Evolutionary conservation across 2,329 filamentous ascomycete genomes (phyloP).

Genomic region (Penicillium sp.): DNA sequence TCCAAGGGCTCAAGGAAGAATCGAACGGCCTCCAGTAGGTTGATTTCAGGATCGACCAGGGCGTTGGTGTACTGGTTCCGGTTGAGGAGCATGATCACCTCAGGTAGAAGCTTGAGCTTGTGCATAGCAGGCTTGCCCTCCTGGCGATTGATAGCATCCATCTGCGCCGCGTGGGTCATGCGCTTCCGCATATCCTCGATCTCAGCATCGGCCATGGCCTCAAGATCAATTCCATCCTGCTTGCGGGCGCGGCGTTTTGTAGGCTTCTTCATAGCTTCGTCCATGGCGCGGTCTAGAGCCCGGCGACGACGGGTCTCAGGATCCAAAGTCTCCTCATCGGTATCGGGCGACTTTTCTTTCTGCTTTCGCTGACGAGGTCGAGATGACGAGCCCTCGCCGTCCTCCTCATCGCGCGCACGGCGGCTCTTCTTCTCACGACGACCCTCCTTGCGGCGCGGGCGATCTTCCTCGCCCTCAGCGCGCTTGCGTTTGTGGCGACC

Average conservation of each 20-base stretch:
- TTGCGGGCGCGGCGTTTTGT: slow-evolving; percentile 67
- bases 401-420: slow-evolving; percentile 66
- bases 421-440: slow-evolving; percentile 63
- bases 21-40: slow-evolving; percentile 89
- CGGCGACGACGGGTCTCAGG: slow-evolving; percentile 81
- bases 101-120: slow-evolving; percentile 89
- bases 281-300: slow-evolving; percentile 82
- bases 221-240: slow-evolving; percentile 88
- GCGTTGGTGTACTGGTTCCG: slow-evolving; percentile 78
- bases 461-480: slow-evolving; percentile 58
- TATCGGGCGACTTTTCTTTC: slow-evolving; percentile 54
- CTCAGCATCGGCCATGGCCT: slow-evolving; percentile 84
- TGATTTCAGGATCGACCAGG: slow-evolving; percentile 89
- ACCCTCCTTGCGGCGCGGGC: slow-evolving; percentile 67
- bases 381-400: slow-evolving; percentile 44
- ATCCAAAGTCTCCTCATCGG: slow-evolving; percentile 72
- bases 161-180: slow-evolving; percentile 87
- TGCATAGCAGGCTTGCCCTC: slow-evolving; percentile 78
- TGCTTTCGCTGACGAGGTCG: slow-evolving; percentile 52
- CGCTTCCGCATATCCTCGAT: slow-evolving; percentile 81
- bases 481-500: slow-evolving; percentile 66
- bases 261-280: slow-evolving; percentile 81
- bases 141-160: slow-evolving; percentile 78
- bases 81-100: slow-evolving; percentile 84
- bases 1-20: slow-evolving; percentile 96